Base-by-base conservation (phyloP, 805 yeast genomes). In the Candida peoriensis region DNA sequence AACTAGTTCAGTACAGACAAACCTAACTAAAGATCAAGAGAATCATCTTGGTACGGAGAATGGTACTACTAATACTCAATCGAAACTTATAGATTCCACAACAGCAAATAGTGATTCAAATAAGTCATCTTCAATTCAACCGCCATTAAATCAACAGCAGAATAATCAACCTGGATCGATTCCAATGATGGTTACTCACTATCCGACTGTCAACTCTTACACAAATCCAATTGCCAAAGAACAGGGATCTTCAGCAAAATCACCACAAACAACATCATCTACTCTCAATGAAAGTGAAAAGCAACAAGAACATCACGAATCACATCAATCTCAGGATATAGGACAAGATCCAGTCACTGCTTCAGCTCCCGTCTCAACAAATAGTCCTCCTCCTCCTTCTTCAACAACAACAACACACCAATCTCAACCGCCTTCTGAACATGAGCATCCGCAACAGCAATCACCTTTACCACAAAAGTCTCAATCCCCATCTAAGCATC, bases 121-220 rank as follows among this genome's bases (percentile, higher is more conserved):
- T n/a, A n/a, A n/a, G n/a, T n/a, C n/a, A n/a, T n/a, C n/a, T n/a
- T n/a, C n/a, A n/a, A n/a, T n/a, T n/a, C n/a, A n/a, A n/a, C n/a
- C n/a, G n/a, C n/a, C n/a, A n/a, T n/a, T n/a, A n/a, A n/a, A n/a
- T n/a, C n/a, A n/a, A n/a, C n/a, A n/a, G n/a, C n/a, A n/a, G n/a
- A n/a, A n/a, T n/a, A n/a, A n/a, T n/a, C n/a, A n/a, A n/a, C n/a
- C n/a, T n/a, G n/a, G n/a, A n/a, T n/a, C n/a, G 26, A 26, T 46
- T 18, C 51, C 51, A 6, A 19, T 44, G 38, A 42, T 48, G 43
- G 47, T 44, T 9, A 10, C 50, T 11, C 53, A 48, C 22, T 48
- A 47, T 20, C 48, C 47, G n/a, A n/a, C 6, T 28, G 34, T n/a
- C 38, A 30, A 20, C 34, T 29, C 19, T 25, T 25, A 16, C 28